Evolutionary conservation across 2,329 filamentous ascomycete species (phyloP), one percentile per base, ranked within the genome.

Genomic region (Colletotrichum aenigma): DNA sequence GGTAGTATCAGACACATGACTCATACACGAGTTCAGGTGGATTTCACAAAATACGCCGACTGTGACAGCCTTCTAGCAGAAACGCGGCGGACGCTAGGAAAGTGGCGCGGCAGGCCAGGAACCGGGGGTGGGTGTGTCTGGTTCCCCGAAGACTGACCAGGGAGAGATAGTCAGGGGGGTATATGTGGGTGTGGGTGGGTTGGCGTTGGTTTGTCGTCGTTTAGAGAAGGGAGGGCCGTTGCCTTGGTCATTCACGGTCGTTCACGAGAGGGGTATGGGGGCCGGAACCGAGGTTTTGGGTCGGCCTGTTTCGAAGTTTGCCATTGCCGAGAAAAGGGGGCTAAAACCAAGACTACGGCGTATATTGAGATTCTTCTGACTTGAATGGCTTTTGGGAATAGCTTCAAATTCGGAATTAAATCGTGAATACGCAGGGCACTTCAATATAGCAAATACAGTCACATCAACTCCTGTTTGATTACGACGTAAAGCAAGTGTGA

Each of bases 401-500:
- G 65, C 30, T 30, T 76, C 66, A 28, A 60, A 28, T 24, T 30
- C 18, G 38, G 18, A 15, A 10, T 43, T 21, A 4, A 13, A 52
- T 43, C 18, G 16, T n/a, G 9, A 8, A 43, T 18, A 43, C 38
- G 38, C 38, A 43, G 38, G 5, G 38, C n/a, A 13, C 43, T 52
- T 52, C 10, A 52, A 18, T 28, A n/a, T n/a, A 28, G 28, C n/a
- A 32, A 15, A 34, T 8, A n/a, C 6, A 60, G 12, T 36, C 66
- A 60, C 64, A 76, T 34, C 70, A 75, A 76, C 71, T 70, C 71
- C 74, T 55, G 26, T 76, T 66, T 43, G 26, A 71, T 75, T 65
- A 30, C 15, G 61, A 18, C 6, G 60, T n/a, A 56, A 64, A 74
- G 81, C 65, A 77, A 82, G 77, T 74, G 79, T 80, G 68, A 76